Base-by-base conservation (phyloP, 164 flowering plant species). In the Cinnamomum micranthum region DNA sequence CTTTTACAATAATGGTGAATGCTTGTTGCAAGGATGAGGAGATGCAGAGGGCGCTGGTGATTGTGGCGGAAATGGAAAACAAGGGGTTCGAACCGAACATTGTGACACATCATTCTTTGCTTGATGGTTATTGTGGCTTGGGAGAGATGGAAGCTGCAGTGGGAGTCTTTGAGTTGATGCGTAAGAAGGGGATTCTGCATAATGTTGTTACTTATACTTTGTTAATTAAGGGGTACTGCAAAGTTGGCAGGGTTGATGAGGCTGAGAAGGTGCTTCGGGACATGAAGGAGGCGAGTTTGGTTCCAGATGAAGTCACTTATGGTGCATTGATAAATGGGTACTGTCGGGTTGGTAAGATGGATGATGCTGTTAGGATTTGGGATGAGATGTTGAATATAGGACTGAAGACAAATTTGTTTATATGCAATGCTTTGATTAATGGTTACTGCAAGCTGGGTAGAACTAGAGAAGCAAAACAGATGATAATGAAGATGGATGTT, bases 141-240 rank as follows among this genome's bases (percentile, higher is more conserved):
- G 92, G 96, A 65, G 88, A 91, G 71, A 65, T 88, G 81, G 88
- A 83, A 59, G 84, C 86, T 1, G 97, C 91, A 0, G n/a, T 72
- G 65, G 70, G 78, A 65, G 89, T 91, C 73, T 74, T 90, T 76
- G 64, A 28, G 72, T 72, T 84, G 83, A 93, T 93, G 94, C 15
- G 70, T 69, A 82, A 84, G 13, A 89, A 72, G 79, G 89, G 89
- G 15, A 71, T 92, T 75, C 50, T 70, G 0, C 77, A 72, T 52
- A 90, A 86, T 84, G 85, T 80, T 51, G 85, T 93, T 62, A 92
- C 90, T 3, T 89, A 80, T 75, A 88, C 93, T 1, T 76, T 83
- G 74, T 79, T 92, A 82, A 84, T 92, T 19, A 93, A 91, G 81
- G 98, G 94, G 67, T 90, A 86, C 41, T 88, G 96, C 80, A 90